Conservation (phyloP, 2,329 filamentous ascomycete genomes). For the Alternaria dauci region DNA sequence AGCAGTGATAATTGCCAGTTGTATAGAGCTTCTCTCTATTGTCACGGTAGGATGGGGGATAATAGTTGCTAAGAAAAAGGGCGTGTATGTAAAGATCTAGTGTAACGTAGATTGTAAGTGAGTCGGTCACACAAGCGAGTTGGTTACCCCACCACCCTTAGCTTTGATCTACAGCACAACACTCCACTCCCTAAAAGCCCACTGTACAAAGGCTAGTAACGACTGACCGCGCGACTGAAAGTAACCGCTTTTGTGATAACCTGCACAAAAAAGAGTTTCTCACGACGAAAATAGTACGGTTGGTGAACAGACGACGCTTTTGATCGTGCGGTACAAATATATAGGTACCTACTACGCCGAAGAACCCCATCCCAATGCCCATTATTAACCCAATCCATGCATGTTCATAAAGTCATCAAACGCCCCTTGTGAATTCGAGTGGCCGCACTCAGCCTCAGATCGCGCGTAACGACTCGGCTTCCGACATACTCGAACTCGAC, state of each 20-base stretch:
- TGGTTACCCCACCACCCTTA: no score
- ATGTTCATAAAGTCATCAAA: conserved; percentile 34
- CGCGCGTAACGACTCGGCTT: conserved; percentile 45
- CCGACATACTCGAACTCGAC: conserved; percentile 47
- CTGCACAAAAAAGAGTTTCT: neutral
- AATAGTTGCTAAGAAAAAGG: no score
- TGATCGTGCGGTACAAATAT: conserved; percentile 25
- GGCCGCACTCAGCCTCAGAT: conserved; percentile 29
- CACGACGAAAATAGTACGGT: neutral
- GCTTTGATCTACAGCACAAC: no score
- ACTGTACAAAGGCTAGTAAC: neutral
- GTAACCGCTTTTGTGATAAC: neutral
- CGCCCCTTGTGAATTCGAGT: neutral
- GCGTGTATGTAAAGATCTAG: no score
- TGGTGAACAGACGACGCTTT: conserved; percentile 22
- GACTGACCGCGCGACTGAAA: neutral
- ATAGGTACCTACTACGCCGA: conserved; percentile 23
- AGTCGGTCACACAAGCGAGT: no score
- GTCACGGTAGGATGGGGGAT: no score
- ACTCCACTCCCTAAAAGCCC: no score
- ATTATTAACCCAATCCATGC: conserved; percentile 30
- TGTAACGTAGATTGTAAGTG: no score
- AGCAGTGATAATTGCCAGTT: no score
- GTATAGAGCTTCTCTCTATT: no score
- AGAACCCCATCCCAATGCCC: conserved; percentile 33